Conservation (phyloP, 768 basidiomycete genomes). For the Kwoniella newhampshirensis region DNA sequence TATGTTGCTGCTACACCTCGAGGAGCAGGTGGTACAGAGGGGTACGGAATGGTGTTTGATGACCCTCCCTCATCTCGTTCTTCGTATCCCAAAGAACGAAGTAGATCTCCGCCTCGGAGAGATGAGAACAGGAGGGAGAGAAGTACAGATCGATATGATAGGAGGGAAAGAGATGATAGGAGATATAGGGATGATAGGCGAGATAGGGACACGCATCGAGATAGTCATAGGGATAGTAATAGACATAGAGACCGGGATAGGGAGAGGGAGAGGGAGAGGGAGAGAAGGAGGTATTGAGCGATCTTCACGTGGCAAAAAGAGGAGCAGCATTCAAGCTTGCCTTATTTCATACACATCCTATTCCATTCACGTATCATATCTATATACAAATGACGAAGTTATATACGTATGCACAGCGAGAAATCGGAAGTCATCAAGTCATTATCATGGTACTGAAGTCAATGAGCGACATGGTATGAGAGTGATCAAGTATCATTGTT, state of each 20-base stretch:
- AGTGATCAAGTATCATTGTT: too few species aligned
- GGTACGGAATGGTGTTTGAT: slow-evolving; percentile 25
- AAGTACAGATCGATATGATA: slow-evolving; percentile 30
- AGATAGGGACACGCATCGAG: slow-evolving; percentile 17
- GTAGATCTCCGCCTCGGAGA: slow-evolving; percentile 18
- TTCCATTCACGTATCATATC: slow-evolving; percentile 2
- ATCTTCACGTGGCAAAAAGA: not conserved
- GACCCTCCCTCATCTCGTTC: not conserved
- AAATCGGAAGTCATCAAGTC: too few species aligned
- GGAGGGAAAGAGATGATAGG: slow-evolving; percentile 35
- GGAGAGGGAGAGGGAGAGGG: slow-evolving; percentile 1
- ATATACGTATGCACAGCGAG: not conserved
- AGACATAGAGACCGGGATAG: not conserved
- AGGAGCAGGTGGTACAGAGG: slow-evolving; percentile 15
- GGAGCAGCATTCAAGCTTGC: too few species aligned
- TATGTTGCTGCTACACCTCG: slow-evolving; percentile 15
- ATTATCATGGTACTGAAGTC: too few species aligned
- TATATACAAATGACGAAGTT: not conserved
- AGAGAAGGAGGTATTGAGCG: not conserved
- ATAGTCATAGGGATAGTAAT: slow-evolving; percentile 8
- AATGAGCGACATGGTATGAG: too few species aligned
- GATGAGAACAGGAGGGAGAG: slow-evolving; percentile 17
- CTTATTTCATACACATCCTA: too few species aligned
- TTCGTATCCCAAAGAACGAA: not conserved
- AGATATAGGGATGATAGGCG: slow-evolving; percentile 22